Percentiles rank a stretch among this genome's conserved stretches.
Evolutionary conservation across 495 filamentous ascomycete genomes (phyloP).

Genomic region (Pyrenula massariospora): DNA sequence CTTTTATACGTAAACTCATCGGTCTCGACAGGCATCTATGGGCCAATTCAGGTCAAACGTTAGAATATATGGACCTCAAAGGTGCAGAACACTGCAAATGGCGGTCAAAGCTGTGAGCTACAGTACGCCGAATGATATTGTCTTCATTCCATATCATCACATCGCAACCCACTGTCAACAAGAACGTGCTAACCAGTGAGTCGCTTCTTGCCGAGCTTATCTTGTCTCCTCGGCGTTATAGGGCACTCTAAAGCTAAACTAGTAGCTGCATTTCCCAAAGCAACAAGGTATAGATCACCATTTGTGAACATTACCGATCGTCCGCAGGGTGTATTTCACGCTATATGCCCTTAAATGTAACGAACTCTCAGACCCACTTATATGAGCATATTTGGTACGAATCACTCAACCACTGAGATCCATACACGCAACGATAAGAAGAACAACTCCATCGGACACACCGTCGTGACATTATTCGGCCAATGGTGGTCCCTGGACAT

Average conservation of each 20-base stretch:
- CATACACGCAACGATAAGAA: not conserved
- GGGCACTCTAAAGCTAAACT: not conserved
- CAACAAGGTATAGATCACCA: not conserved
- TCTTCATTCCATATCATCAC: not conserved
- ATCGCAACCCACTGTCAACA: not conserved
- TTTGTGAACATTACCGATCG: not conserved
- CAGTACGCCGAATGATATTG: not conserved
- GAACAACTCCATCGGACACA: not conserved
- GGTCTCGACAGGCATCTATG: not conserved
- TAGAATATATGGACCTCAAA: not conserved
- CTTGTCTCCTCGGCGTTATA: not conserved
- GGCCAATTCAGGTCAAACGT: not conserved
- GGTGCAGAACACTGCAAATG: not conserved
- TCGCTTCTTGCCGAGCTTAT: not conserved
- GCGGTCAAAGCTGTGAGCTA: not conserved
- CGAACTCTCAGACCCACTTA: not conserved
- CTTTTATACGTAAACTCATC: not conserved
- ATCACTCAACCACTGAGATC: not conserved
- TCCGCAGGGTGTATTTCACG: not conserved
- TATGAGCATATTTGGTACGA: not conserved
- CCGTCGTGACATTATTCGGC: not conserved
- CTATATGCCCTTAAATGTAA: not conserved
- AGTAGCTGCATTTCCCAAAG: not conserved
- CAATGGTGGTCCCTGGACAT: not conserved
- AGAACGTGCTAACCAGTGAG: not conserved